Percentiles rank a stretch among this genome's conserved stretches.
These are phyloP conservation scores for Discostella pseudostelligera DNA, from an alignment of 108 stramenopile genomes.

Conservation along the genomic window DNA sequence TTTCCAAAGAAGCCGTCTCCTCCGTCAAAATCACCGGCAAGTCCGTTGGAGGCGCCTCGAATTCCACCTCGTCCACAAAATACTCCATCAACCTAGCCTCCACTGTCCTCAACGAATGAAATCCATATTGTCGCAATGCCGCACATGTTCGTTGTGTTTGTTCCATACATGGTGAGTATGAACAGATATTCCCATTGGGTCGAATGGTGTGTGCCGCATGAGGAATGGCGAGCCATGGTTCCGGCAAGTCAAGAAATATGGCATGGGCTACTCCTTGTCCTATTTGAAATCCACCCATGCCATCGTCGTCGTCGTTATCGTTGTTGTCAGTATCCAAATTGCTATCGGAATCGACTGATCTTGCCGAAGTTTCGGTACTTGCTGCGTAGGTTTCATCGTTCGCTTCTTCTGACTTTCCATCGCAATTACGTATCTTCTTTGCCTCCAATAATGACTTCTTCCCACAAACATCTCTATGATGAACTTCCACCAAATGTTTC, in stretches of 20 bases:
- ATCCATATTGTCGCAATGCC: constrained; percentile 65
- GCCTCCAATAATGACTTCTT: constrained; percentile 26
- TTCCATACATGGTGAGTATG: constrained; percentile 95
- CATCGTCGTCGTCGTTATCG: constrained; percentile 23
- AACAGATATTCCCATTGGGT: constrained; percentile 72
- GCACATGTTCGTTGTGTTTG: constrained; percentile 80
- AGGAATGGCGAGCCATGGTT: constrained; percentile 91
- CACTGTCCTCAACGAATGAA: constrained; percentile 81
- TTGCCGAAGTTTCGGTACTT: constrained; percentile 1
- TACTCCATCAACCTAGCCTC: constrained; percentile 85
- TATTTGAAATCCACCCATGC: constrained; percentile 67
- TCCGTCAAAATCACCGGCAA: constrained; percentile 38
- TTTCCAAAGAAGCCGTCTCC: constrained; percentile 26
- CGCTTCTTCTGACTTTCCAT: constrained; percentile 10
- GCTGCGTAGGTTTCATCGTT: not conserved
- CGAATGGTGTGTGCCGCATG: constrained; percentile 78
- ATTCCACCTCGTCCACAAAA: constrained; percentile 72
- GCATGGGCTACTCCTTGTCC: constrained; percentile 79
- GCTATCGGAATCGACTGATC: not conserved
- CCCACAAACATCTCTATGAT: constrained; percentile 86
- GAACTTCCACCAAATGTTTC: constrained; percentile 69
- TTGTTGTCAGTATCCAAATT: not conserved
- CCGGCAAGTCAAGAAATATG: constrained; percentile 91
- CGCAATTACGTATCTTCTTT: constrained; percentile 1
- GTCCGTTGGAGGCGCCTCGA: constrained; percentile 52